phyloP scores from a whole-genome alignment of 108 stramenopile species.

The Skeletonema grethae region DNA sequence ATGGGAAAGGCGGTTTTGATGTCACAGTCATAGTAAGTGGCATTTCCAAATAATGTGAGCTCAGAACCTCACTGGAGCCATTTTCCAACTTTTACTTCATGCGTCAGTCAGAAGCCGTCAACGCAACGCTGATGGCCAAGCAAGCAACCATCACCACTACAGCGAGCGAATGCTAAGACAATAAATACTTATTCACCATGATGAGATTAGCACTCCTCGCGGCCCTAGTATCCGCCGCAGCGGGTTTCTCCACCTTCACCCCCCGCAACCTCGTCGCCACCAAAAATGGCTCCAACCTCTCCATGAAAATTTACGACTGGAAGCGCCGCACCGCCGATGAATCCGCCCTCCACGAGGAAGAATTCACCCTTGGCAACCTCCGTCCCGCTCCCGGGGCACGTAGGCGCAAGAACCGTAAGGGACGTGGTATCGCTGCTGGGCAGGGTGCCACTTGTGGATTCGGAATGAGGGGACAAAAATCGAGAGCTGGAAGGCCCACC shows the following conservation, averaged over 20 bases:
- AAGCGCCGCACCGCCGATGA: conserved; percentile 90
- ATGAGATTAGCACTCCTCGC: conserved; percentile 38
- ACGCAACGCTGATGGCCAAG: background rate
- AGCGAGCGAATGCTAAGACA: background rate
- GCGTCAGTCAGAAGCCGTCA: background rate
- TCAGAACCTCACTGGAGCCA: too few relatives aligned
- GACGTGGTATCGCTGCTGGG: conserved; percentile 96
- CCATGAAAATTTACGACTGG: conserved; percentile 97
- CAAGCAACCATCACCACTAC: conserved; percentile 13
- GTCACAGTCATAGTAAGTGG: too few relatives aligned
- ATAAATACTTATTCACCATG: conserved; percentile 31
- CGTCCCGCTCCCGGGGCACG: conserved; percentile 85
- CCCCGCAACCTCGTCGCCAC: conserved; percentile 41
- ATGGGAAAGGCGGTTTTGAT: too few relatives aligned
- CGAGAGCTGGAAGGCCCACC: conserved; percentile 82
- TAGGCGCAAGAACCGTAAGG: conserved; percentile 85
- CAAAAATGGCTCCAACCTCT: conserved; percentile 43
- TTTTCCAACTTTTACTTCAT: too few relatives aligned
- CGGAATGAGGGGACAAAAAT: conserved; percentile 98
- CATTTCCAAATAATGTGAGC: too few relatives aligned
- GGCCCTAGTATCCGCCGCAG: conserved; percentile 40
- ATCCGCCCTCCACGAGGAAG: conserved; percentile 70
- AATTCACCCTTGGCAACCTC: conserved; percentile 80
- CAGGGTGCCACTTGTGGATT: conserved; percentile 97
- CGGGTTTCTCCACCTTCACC: conserved; percentile 55